Evolutionary conservation across 768 basidiomycete species (phyloP), one percentile per base, ranked within the genome.

Genomic region (Nidula microcarpa): DNA sequence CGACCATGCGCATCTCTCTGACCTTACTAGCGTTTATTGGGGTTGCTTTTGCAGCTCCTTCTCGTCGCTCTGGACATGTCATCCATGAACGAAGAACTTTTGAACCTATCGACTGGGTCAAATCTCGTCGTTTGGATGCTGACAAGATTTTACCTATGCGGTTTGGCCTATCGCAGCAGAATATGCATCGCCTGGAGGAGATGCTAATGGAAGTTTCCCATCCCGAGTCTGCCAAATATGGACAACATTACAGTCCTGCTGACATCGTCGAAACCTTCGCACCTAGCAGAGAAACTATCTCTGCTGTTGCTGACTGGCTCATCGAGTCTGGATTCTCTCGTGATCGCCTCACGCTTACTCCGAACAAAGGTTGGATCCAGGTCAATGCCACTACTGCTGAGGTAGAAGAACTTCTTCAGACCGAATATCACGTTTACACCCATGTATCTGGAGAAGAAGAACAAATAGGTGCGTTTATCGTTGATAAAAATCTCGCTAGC

Each of bases 161-260:
- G 18, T 72, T 84, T 51, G 80, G 76, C 13, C 72, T 84, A 32
- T 61, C 69, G 4, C 82, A 82, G 58, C 62, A 65, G 43, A 78
- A 82, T 55, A 57, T 80, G 16, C 63, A 77, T 47, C 68, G 65
- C 4, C 63, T 82, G 33, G 78, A 79, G 57, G 72, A 72, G 7
- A 68, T 75, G 48, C 68, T 84, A 30, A 66, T 74, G 60, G 73
- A 70, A 16, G 74, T 82, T 14, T 75, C 81, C 4, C 74, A 82
- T 50, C 81, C 81, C 3, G 73, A 76, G 10, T 82, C 80, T 1
- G 68, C 71, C 5, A 69, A 68, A 59, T 84, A 77, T 58, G 80
- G 80, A 8, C 62, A 76, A 54, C 81, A 82, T 56, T 79, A 75
- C 73, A 65, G 69, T 9, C 66, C 80, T 10, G 68, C 63, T 0